Evolutionary conservation across 805 yeast species (phyloP), one percentile per base, ranked within the genome.

Genomic region (Suhomyces xylopsoci): DNA sequence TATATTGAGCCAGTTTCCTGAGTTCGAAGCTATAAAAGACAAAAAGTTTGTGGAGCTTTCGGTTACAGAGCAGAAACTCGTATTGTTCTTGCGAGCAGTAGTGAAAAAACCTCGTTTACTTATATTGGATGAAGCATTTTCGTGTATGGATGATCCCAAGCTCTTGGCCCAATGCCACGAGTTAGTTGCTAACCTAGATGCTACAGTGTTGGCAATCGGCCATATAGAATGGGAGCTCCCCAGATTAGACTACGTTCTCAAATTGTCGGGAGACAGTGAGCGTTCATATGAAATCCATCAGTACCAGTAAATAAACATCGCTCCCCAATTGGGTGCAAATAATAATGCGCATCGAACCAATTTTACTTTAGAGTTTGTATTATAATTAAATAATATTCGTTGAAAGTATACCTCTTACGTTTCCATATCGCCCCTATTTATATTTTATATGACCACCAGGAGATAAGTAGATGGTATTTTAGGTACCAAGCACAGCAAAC

Each of bases 61-160:
- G 1, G 75, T 89, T 4, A 84, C 90, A 49, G 82, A 87, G 53
- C 98, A 93, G 67, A 93, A 93, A 63, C 68, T 90, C 10, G 82
- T 83, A 0, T 71, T 93, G 24, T 85, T 94, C 59, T 69, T 91
- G 22, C 76, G 99, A 51, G 87, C 97, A 2, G 63, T 93, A 15
- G 77, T 90, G 42, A 90, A 88, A 65, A 74, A 81, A 56, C 99
- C 99, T 0, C 80, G 82, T 47, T 71, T 93, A 1, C 73, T 93
- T 49, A 86, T 93, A 46, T 73, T 93, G 2, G 99, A 93, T 68
- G 99, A 93, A 72, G 96, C 98, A 0, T 82, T 93, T 53, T 88
- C 96, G 20, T 96, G 91, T 14, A 89, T 93, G 94, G 88, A 87
- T 40, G 85, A 83, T 50, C 80, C 76, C 70, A 61, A 56, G 43